Evolutionary conservation across 2,329 filamentous ascomycete species (phyloP).

Genomic region (Daldinia sp.): DNA sequence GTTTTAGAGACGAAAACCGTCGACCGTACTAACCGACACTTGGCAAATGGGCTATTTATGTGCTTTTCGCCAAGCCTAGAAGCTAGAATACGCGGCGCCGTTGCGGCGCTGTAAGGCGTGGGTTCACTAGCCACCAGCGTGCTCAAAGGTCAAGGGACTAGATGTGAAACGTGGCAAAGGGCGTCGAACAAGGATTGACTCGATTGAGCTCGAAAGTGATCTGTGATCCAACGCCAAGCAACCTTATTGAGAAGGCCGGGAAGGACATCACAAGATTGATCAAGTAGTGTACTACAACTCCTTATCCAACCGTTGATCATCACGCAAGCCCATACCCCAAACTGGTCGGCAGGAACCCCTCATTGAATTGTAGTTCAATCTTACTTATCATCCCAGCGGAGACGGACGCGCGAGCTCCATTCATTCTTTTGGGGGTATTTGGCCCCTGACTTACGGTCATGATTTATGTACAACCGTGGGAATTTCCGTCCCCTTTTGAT

Average conservation of each 20-base stretch:
- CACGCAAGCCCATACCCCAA: conserved; percentile 6
- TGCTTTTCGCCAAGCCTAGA: conserved; percentile 11
- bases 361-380: conserved; percentile 7
- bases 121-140: conserved; percentile 20
- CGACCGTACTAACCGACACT: conserved; percentile 10
- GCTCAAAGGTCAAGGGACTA: conserved; percentile 11
- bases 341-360: not conserved
- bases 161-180: conserved; percentile 30
- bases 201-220: conserved; percentile 19
- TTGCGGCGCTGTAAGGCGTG: not conserved
- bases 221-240: conserved; percentile 26
- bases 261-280: conserved; percentile 19
- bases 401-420: conserved; percentile 13
- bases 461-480: not conserved
- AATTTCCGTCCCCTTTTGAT: not conserved
- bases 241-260: conserved; percentile 24
- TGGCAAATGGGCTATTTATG: conserved; percentile 6
- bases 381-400: conserved; percentile 4
- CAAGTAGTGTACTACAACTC: conserved; percentile 12
- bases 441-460: not conserved
- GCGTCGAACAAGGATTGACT: conserved; percentile 22
- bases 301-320: conserved; percentile 1
- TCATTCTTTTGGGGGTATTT: not conserved
- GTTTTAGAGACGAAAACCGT: conserved; percentile 5
- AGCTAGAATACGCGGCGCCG: conserved; percentile 10